Conservation (phyloP, 345 rosid species). For the Linum tenue region DNA sequence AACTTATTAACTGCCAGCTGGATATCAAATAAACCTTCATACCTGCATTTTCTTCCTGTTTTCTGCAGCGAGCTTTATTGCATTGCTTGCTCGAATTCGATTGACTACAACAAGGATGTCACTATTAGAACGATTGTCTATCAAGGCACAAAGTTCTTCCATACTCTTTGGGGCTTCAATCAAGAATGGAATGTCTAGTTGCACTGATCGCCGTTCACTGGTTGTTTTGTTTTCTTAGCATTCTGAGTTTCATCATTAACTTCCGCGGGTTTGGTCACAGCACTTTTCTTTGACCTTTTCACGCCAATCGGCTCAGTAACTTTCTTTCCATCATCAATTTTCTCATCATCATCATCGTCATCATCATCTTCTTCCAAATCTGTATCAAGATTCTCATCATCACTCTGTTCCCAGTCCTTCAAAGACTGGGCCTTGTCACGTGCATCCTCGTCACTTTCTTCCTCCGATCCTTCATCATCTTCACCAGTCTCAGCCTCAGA, state of each 20-base stretch:
- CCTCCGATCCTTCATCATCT: constrained; percentile 47
- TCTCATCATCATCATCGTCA: constrained; percentile 25
- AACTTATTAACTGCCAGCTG: neutral
- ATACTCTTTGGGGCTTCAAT: constrained; percentile 66
- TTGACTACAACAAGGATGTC: constrained; percentile 39
- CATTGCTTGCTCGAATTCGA: constrained; percentile 58
- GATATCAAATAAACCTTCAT: constrained; percentile 13
- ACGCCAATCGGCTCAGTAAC: constrained; percentile 22
- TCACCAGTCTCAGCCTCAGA: constrained; percentile 43
- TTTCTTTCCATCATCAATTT: constrained; percentile 15
- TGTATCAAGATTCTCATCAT: constrained; percentile 51
- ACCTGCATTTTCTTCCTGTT: constrained; percentile 95
- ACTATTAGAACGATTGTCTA: constrained; percentile 44
- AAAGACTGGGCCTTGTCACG: constrained; percentile 24
- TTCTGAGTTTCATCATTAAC: constrained; percentile 10
- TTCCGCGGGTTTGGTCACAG: constrained; percentile 18
- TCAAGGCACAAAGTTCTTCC: constrained; percentile 58
- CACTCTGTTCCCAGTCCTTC: constrained; percentile 92
- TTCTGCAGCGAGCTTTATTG: constrained; percentile 74
- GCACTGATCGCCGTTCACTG: constrained; percentile 22
- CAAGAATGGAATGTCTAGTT: constrained; percentile 50
- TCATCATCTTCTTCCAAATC: constrained; percentile 49
- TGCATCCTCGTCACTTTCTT: constrained; percentile 17
- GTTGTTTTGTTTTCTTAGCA: constrained; percentile 20
- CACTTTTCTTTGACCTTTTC: constrained; percentile 29